These are phyloP conservation scores for Syzygium aqueum DNA, from an alignment of 345 rosid species.

Conservation along the genomic window DNA sequence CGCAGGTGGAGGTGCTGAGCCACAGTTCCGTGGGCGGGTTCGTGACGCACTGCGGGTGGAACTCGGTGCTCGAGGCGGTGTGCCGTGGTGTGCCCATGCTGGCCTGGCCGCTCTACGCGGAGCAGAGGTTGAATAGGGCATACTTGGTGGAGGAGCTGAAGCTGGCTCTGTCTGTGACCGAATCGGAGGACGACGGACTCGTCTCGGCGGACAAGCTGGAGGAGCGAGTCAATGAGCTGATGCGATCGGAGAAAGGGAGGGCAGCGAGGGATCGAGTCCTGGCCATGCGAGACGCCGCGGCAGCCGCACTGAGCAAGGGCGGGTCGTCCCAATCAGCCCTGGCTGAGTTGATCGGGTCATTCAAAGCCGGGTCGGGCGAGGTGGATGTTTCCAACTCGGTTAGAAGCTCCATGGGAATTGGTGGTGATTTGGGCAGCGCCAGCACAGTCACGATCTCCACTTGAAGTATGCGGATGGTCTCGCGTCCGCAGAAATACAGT, in stretches of 20 bases:
- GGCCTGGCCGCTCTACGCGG: constrained; percentile 40
- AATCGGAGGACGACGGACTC: constrained; percentile 1
- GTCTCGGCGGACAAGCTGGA: constrained; percentile 20
- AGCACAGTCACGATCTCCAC: neutral
- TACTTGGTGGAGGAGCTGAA: constrained; percentile 20
- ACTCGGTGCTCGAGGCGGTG: constrained; percentile 26
- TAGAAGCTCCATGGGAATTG: neutral
- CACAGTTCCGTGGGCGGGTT: constrained; percentile 12
- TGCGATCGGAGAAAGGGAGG: constrained; percentile 14
- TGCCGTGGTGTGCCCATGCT: constrained; percentile 34
- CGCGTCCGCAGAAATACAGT: neutral
- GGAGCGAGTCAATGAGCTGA: constrained; percentile 21
- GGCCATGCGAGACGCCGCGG: constrained; percentile 3
- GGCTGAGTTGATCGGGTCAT: neutral
- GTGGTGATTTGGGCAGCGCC: neutral
- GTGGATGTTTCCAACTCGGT: neutral
- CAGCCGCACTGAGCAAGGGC: constrained; percentile 2
- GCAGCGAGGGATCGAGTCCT: neutral
- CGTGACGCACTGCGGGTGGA: constrained; percentile 17
- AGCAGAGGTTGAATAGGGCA: constrained; percentile 19
- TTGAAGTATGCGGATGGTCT: neutral
- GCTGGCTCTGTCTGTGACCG: constrained; percentile 2
- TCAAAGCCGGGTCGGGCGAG: neutral
- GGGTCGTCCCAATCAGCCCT: constrained; percentile 14
- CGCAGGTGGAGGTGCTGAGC: constrained; percentile 6